phyloP scores from a whole-genome alignment of 768 basidiomycete genomes.

The Lactarius deliciosus region DNA sequence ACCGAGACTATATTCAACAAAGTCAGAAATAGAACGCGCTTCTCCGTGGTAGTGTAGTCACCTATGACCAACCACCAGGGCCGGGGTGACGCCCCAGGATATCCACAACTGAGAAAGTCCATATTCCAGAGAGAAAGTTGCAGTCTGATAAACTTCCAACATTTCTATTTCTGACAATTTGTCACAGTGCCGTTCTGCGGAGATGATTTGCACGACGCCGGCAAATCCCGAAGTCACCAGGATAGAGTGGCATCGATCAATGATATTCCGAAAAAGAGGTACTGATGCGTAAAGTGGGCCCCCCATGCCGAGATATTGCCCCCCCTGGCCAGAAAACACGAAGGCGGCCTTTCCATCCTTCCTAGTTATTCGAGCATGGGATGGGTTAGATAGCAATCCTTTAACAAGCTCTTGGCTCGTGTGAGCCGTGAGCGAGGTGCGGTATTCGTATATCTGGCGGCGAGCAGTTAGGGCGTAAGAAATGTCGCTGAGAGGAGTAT shows the following conservation, averaged over 20 bases:
- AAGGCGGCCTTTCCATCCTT: constrained; percentile 47
- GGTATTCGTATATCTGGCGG: constrained; percentile 53
- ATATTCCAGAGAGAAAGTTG: constrained; percentile 62
- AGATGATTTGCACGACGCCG: constrained; percentile 46
- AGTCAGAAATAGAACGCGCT: constrained; percentile 14
- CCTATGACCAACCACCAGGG: constrained; percentile 74
- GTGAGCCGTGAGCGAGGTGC: constrained; percentile 50
- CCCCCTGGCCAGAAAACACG: constrained; percentile 74
- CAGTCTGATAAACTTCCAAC: constrained; percentile 50
- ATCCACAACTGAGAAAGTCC: constrained; percentile 64
- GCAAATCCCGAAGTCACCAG: constrained; percentile 51
- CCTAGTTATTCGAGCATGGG: constrained; percentile 38
- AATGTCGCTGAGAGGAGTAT: constrained; percentile 46
- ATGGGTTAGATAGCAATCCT: constrained; percentile 41
- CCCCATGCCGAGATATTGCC: constrained; percentile 68
- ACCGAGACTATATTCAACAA: constrained; percentile 52
- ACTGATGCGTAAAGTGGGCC: constrained; percentile 50
- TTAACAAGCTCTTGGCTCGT: constrained; percentile 47
- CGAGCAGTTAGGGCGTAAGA: constrained; percentile 71
- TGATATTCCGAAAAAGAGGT: constrained; percentile 46
- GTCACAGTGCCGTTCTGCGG: constrained; percentile 30
- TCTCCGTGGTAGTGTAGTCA: constrained; percentile 35
- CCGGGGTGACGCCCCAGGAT: constrained; percentile 62
- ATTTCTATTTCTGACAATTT: constrained; percentile 37
- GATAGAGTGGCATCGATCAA: constrained; percentile 59